These are phyloP conservation scores for Spencermartinsiella europaea DNA, from an alignment of 805 yeast species.

Conservation along the genomic window DNA sequence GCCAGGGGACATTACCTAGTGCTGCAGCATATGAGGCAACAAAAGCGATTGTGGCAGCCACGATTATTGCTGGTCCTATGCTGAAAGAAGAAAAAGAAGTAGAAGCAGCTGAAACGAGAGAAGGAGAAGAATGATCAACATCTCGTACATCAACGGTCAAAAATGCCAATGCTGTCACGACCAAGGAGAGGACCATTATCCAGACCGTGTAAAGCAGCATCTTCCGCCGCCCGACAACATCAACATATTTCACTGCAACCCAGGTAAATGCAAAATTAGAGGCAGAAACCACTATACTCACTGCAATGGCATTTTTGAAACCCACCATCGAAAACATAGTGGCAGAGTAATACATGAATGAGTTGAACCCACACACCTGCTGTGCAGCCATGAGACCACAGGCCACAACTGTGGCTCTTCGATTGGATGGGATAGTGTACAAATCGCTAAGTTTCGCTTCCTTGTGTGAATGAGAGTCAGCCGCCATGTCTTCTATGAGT, in stretches of 20 bases:
- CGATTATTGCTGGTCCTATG: constrained; percentile 40
- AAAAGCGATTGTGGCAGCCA: constrained; percentile 75
- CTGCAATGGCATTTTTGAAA: constrained; percentile 81
- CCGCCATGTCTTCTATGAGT: constrained; percentile 46
- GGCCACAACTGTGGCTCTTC: constrained; percentile 77
- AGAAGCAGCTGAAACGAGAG: too few relatives aligned
- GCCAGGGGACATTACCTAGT: constrained; percentile 98
- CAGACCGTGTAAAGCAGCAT: constrained; percentile 76
- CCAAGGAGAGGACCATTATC: constrained; percentile 71
- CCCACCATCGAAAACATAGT: constrained; percentile 91
- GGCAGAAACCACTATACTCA: constrained; percentile 79
- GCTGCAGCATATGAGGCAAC: constrained; percentile 93
- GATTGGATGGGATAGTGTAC: constrained; percentile 25
- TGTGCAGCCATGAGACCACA: constrained; percentile 95
- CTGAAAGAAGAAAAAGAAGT: background rate
- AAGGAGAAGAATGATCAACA: background rate
- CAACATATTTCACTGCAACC: constrained; percentile 81
- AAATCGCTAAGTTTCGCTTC: constrained; percentile 23
- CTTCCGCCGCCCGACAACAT: constrained; percentile 79
- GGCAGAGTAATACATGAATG: constrained; percentile 91
- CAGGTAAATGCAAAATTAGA: constrained; percentile 87
- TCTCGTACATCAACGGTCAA: background rate
- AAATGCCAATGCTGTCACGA: constrained; percentile 83
- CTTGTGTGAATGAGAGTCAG: constrained; percentile 8
- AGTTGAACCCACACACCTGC: constrained; percentile 95